Percentiles rank a stretch among this genome's conserved stretches.
Evolutionary conservation across 768 basidiomycete species (phyloP).

Genomic region (Collybia nuda): DNA sequence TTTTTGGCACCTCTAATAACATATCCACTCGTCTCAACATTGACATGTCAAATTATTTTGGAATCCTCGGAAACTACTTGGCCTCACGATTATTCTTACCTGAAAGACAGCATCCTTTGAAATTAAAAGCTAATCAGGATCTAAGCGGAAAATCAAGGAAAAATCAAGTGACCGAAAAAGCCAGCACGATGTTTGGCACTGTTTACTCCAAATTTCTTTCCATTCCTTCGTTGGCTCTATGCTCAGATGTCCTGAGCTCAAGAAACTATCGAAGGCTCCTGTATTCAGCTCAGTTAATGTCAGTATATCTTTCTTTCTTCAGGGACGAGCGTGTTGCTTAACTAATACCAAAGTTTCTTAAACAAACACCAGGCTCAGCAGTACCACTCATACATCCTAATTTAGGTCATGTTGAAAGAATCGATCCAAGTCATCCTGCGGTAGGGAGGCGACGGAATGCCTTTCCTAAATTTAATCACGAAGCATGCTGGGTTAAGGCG

Average conservation of each 20-base stretch:
- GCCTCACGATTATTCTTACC: too few relatives aligned
- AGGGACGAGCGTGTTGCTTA: neutral
- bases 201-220: neutral
- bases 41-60: too few relatives aligned
- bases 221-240: neutral
- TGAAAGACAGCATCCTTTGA: too few relatives aligned
- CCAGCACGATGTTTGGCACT: neutral
- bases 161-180: too few relatives aligned
- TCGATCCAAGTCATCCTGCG: conserved; percentile 32
- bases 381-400: conserved; percentile 10
- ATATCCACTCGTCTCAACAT: too few relatives aligned
- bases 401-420: conserved; percentile 2
- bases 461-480: conserved; percentile 14
- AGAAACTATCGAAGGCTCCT: conserved; percentile 28
- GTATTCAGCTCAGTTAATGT: conserved; percentile 35
- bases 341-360: conserved; percentile 30
- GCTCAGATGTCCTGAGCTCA: conserved; percentile 31
- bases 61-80: too few relatives aligned
- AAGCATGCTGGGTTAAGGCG: conserved; percentile 23
- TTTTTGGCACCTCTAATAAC: too few relatives aligned
- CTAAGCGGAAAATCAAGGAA: too few relatives aligned
- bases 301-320: conserved; percentile 6
- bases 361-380: conserved; percentile 39
- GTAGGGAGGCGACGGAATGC: neutral
- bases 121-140: too few relatives aligned